A percentile compares a stretch with the other conserved stretches of the same genome.
phyloP scores from a whole-genome alignment of 306 rosid species.

The Elaeagnus macrophylla region DNA sequence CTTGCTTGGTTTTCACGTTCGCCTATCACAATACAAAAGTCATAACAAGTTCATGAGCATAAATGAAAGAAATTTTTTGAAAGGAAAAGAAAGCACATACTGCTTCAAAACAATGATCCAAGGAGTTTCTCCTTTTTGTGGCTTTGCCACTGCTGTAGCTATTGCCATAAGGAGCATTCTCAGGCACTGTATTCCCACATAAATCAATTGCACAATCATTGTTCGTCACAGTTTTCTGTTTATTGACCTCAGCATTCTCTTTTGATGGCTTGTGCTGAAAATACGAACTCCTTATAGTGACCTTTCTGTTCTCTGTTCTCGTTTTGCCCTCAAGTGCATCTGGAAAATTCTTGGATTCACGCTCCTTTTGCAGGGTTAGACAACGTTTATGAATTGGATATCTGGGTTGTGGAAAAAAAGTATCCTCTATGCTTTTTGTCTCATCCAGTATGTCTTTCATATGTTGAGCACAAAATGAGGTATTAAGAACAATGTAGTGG shows the following conservation, averaged over 20 bases:
- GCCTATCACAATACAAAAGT: slow-evolving; percentile 43
- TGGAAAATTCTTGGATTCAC: slow-evolving; percentile 24
- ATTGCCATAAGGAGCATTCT: slow-evolving; percentile 23
- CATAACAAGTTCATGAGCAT: slow-evolving; percentile 16
- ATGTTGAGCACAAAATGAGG: slow-evolving; percentile 25
- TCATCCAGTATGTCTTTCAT: slow-evolving; percentile 26
- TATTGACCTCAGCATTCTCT: slow-evolving; percentile 23
- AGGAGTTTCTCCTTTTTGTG: slow-evolving; percentile 52
- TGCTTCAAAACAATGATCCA: slow-evolving; percentile 30
- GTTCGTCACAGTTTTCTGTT: slow-evolving; percentile 22
- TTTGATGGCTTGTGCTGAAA: slow-evolving; percentile 47
- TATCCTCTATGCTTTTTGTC: slow-evolving; percentile 36
- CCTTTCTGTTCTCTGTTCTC: slow-evolving; percentile 46
- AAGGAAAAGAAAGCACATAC: slow-evolving; percentile 36
- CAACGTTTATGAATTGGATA: slow-evolving; percentile 75
- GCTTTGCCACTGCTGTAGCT: slow-evolving; percentile 23
- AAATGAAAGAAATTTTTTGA: not conserved
- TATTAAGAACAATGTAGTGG: slow-evolving; percentile 11
- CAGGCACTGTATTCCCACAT: slow-evolving; percentile 22
- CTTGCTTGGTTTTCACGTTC: slow-evolving; percentile 33
- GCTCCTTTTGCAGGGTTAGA: slow-evolving; percentile 41
- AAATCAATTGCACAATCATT: slow-evolving; percentile 19
- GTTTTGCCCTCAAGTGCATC: slow-evolving; percentile 34
- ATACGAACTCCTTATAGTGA: slow-evolving; percentile 57
- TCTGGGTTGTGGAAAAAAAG: slow-evolving; percentile 41